These are phyloP conservation scores for Darksidea phi DNA, from an alignment of 495 filamentous ascomycete genomes.

Conservation along the genomic window DNA sequence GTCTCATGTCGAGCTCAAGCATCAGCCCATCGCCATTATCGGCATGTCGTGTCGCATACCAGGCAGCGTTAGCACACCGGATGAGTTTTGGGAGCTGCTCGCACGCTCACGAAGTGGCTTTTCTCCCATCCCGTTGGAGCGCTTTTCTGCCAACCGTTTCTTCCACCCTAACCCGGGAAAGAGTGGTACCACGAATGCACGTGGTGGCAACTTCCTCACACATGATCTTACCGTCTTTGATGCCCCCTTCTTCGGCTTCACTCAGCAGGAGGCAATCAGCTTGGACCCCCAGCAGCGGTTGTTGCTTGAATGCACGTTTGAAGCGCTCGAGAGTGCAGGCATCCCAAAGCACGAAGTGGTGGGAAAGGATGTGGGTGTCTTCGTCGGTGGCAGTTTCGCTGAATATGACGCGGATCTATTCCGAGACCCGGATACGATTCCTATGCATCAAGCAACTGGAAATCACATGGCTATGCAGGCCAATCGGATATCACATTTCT, in stretches of 20 bases:
- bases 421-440: conserved; percentile 16
- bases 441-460: conserved; percentile 18
- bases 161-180: conserved; percentile 14
- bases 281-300: conserved; percentile 27
- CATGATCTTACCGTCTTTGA: conserved; percentile 15
- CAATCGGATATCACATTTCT: conserved; percentile 17
- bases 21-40: conserved; percentile 61
- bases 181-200: conserved; percentile 6
- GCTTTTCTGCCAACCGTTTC: conserved; percentile 8
- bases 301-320: conserved; percentile 11
- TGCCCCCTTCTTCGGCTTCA: conserved; percentile 26
- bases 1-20: conserved; percentile 35
- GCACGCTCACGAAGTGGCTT: conserved; percentile 12
- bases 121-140: conserved; percentile 7
- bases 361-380: conserved; percentile 14
- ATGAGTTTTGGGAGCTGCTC: conserved; percentile 60
- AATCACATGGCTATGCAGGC: conserved; percentile 11
- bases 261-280: conserved; percentile 14
- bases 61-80: conserved; percentile 52
- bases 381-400: conserved; percentile 8
- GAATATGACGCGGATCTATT: conserved; percentile 21
- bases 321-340: conserved; percentile 26
- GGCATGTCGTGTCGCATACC: conserved; percentile 64
- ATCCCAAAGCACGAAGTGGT: neutral
- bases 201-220: conserved; percentile 11